A percentile compares a stretch with the other conserved stretches of the same genome.
phyloP scores from a whole-genome alignment of 2,329 filamentous ascomycete species.

The Albophoma yamanashiensis region DNA sequence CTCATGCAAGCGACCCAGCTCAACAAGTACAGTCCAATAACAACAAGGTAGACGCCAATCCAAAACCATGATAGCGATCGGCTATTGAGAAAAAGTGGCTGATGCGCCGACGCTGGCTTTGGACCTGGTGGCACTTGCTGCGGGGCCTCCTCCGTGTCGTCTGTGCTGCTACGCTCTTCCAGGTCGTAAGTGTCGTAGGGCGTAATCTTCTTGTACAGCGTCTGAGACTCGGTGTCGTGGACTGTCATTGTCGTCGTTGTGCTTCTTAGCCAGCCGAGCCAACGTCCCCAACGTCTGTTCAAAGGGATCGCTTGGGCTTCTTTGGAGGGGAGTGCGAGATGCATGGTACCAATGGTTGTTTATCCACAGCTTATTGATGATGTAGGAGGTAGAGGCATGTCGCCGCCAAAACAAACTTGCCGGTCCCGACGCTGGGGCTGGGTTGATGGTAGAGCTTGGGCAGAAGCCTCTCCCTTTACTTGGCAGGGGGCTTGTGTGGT shows the following conservation, averaged over 20 bases:
- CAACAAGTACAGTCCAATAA: background rate
- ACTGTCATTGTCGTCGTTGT: background rate
- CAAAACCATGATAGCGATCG: background rate
- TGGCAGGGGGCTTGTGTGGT: background rate
- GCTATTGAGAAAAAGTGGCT: background rate
- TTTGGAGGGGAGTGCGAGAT: background rate
- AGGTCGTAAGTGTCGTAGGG: background rate
- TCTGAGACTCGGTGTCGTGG: background rate
- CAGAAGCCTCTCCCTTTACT: background rate
- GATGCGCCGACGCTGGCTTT: background rate
- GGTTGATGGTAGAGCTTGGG: background rate
- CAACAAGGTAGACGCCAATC: background rate
- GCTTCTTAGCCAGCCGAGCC: background rate
- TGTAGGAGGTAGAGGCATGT: background rate
- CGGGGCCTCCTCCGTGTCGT: background rate
- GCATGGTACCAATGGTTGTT: background rate
- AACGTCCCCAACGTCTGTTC: background rate
- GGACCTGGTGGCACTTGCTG: background rate
- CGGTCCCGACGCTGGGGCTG: background rate
- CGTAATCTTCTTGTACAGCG: background rate
- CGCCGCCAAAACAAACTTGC: background rate
- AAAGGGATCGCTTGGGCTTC: background rate
- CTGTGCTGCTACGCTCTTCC: background rate
- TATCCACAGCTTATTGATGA: background rate
- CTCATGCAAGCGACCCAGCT: background rate